Evolutionary conservation across 1,284 basidiomycete genomes (phyloP), one percentile per base, ranked within the genome.

Genomic region (Pseudozyma hubeiensis): DNA sequence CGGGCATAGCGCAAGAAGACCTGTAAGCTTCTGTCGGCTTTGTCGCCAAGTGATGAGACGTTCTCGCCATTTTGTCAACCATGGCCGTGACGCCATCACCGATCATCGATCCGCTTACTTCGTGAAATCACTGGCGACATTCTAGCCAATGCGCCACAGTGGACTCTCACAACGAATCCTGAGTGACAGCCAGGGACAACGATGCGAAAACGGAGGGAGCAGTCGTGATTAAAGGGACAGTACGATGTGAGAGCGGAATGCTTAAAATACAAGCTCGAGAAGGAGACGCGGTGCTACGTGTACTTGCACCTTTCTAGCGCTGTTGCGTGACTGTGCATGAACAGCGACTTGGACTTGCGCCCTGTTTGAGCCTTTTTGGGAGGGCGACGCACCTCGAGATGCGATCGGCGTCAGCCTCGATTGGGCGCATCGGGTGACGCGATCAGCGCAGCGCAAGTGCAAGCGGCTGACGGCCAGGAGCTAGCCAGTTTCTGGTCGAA

Each of bases 401-500:
- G 39, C 39, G 7, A n/a, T 4, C 16, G 39, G n/a, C 7, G 39
- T 16, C 7, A 5, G n/a, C 33, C n/a, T 9, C 35, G 6, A 11
- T 24, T 24, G 48, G 16, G 10, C 33, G 30, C 19, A 29, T 33
- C 30, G 41, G 17, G 14, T n/a, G 33, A 33, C 35, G 51, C 24
- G n/a, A 44, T 69, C 61, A 69, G 35, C 66, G 66, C 46, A 69
- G 40, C 4, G 48, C 41, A 17, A 69, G 56, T 10, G 47, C 53
- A 11, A 69, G 43, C 30, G 70, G 70, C 31, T 52, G 40, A 14
- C 70, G 64, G 10, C 64, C 54, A 17, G 70, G 64, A 17, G 60
- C 64, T 10, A 73, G 53, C 70, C 70, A 73, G 31, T 67, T 67
- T 30, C 70, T 53, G 7, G 70, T 73, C n/a, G 64, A 64, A 41